A percentile compares a stretch with the other conserved stretches of the same genome.
Conservation (phyloP, 2,329 filamentous ascomycete species). For the Periconia macrospinosa region DNA sequence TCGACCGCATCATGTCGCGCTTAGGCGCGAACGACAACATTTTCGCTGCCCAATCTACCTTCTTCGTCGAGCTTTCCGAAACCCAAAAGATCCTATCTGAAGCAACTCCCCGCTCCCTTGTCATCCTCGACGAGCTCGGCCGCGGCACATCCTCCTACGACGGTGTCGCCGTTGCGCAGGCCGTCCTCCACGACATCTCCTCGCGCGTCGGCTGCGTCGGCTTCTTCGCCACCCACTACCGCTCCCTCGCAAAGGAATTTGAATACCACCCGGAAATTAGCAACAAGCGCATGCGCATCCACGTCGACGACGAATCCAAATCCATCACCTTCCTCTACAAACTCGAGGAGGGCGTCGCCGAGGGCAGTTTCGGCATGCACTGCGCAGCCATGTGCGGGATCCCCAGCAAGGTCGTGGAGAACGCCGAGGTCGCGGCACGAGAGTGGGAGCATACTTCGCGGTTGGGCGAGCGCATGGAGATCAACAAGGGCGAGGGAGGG, state of each 20-base stretch:
- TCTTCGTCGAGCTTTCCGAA: slow-evolving; percentile 96
- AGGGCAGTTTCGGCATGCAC: slow-evolving; percentile 98
- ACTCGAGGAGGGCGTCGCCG: slow-evolving; percentile 88
- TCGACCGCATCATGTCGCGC: slow-evolving; percentile 98
- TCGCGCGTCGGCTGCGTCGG: slow-evolving; percentile 91
- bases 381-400: slow-evolving; percentile 99
- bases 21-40: slow-evolving; percentile 98
- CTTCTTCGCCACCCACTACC: slow-evolving; percentile 98
- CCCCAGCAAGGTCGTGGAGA: slow-evolving; percentile 75
- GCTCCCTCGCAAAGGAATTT: slow-evolving; percentile 90
- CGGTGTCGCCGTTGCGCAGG: slow-evolving; percentile 93
- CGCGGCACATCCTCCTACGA: slow-evolving; percentile 95
- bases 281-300: slow-evolving; percentile 88
- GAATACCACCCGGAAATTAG: slow-evolving; percentile 83
- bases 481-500: slow-evolving; percentile 67
- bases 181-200: slow-evolving; percentile 94
- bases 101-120: slow-evolving; percentile 88
- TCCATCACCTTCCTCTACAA: slow-evolving; percentile 97
- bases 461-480: slow-evolving; percentile 84
- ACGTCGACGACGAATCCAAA: slow-evolving; percentile 81
- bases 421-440: slow-evolving; percentile 83
- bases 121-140: slow-evolving; percentile 95
- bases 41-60: slow-evolving; percentile 95
- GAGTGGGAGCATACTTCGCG: slow-evolving; percentile 96
- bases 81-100: slow-evolving; percentile 97